Evolutionary conservation across 768 basidiomycete species (phyloP), one percentile per base, ranked within the genome.

Genomic region (Leccinum disarticulatum): DNA sequence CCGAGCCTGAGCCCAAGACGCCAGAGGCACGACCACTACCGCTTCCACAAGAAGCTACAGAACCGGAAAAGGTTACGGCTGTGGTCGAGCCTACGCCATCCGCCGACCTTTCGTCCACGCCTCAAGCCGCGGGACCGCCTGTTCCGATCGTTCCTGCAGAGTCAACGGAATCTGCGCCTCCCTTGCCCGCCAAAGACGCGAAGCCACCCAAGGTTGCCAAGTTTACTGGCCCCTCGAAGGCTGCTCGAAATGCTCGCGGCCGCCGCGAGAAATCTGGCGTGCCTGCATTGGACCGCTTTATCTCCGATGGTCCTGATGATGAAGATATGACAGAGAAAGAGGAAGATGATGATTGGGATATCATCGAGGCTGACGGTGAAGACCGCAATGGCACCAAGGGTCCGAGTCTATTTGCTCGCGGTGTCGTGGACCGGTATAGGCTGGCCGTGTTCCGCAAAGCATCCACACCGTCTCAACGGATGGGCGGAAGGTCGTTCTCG

Each of bases 311-410:
- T 41, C 75, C 74, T 59, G 79, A 79, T 30, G 79, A 77, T 59
- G 79, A 66, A 1, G 76, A 76, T 31, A 70, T 68, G 57, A 77
- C 76, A 19, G 80, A 80, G 66, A 76, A 57, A 54, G 74, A 75
- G 19, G 85, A 87, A 56, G 92, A 93, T 54, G 90, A 93, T 46
- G 93, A 94, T 58, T 96, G 94, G 93, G 93, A 95, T 81, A 84
- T 95, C 62, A 82, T 96, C 61, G 91, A 93, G 41, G 90, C 77
- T 6, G 88, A 88, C 63, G 86, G 85, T n/a, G 91, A 92, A 69
- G 92, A 93, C 58, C 81, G 87, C 61, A 93, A 94, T 61, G 91
- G 92, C 17, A 77, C 87, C 27, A 86, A 87, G 68, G 91, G 86
- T 7, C 83, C 85, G 19, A 94, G 88, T 68, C 80, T 95, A 41